Conservation (phyloP, 1,284 basidiomycete genomes). For the Cerrena zonata region DNA sequence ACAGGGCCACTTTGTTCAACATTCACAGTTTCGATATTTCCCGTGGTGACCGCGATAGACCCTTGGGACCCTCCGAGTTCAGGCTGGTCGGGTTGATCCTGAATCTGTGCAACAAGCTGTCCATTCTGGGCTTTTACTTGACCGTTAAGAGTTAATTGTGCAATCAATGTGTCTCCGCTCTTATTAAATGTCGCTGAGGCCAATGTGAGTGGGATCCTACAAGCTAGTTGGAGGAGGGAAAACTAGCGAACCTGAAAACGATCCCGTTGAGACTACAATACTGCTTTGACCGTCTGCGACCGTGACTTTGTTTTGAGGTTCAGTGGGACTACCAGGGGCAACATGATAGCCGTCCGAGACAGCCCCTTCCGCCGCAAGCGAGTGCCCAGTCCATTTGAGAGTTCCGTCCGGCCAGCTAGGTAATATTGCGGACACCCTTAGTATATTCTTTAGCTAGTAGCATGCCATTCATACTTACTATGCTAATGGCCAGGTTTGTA, state of each 20-base stretch:
- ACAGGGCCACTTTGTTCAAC: conserved; percentile 39
- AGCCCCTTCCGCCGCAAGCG: conserved; percentile 28
- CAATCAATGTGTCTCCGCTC: conserved; percentile 30
- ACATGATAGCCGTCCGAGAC: conserved; percentile 25
- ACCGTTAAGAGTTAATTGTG: conserved; percentile 28
- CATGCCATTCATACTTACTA: conserved; percentile 24
- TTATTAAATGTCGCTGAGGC: conserved; percentile 28
- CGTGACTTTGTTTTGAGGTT: conserved; percentile 32
- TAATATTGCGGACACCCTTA: conserved; percentile 1
- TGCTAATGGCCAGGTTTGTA: conserved; percentile 38
- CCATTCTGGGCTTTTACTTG: conserved; percentile 28
- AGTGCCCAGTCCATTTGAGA: conserved; percentile 40
- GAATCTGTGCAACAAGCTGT: conserved; percentile 31
- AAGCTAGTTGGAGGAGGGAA: conserved; percentile 6
- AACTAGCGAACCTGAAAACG: conserved; percentile 28
- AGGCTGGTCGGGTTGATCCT: conserved; percentile 31
- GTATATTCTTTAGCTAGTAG: background rate
- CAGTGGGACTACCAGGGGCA: conserved; percentile 31
- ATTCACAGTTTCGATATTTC: conserved; percentile 28
- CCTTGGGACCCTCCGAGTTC: conserved; percentile 27
- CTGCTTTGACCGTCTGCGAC: conserved; percentile 23
- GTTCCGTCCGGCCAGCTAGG: conserved; percentile 39
- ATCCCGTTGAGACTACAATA: conserved; percentile 33
- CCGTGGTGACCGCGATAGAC: conserved; percentile 25
- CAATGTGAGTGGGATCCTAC: background rate